Percentiles rank a stretch among this genome's conserved stretches.
phyloP scores from a whole-genome alignment of 2,329 filamentous ascomycete species.

The Laburnicola sp. region DNA sequence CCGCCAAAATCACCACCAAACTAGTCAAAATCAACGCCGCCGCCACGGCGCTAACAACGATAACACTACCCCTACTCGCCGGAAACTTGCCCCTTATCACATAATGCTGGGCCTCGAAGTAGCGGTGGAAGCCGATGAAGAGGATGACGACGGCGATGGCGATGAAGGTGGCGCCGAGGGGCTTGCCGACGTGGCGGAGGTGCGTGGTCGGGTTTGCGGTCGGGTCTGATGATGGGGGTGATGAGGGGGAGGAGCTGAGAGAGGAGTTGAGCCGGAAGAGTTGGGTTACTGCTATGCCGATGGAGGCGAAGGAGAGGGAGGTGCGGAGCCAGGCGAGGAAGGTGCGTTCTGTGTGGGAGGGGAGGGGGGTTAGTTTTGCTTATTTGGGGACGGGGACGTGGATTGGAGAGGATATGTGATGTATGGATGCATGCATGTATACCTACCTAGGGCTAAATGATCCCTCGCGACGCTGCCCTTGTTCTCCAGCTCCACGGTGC shows the following conservation, averaged over 20 bases:
- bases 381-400: neutral
- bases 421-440: neutral
- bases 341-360: conserved; percentile 65
- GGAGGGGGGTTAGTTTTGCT: no score
- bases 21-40: conserved; percentile 61
- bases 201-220: conserved; percentile 1
- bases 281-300: conserved; percentile 82
- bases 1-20: conserved; percentile 61
- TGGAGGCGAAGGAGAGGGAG: conserved; percentile 77
- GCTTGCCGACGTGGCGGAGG: conserved; percentile 39
- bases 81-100: conserved; percentile 80
- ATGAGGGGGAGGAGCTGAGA: conserved; percentile 17
- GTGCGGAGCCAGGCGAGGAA: conserved; percentile 86
- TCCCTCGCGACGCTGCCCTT: conserved; percentile 83
- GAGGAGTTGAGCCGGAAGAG: conserved; percentile 80
- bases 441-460: conserved; percentile 74
- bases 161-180: conserved; percentile 70
- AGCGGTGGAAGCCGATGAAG: conserved; percentile 75
- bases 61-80: conserved; percentile 73
- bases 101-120: conserved; percentile 78
- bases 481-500: conserved; percentile 77
- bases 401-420: neutral
- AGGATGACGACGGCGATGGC: conserved; percentile 75
- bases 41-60: conserved; percentile 68
- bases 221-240: conserved; percentile 22